These are phyloP conservation scores for Austroboletus festivus DNA, from an alignment of 768 basidiomycete genomes.

Conservation along the genomic window DNA sequence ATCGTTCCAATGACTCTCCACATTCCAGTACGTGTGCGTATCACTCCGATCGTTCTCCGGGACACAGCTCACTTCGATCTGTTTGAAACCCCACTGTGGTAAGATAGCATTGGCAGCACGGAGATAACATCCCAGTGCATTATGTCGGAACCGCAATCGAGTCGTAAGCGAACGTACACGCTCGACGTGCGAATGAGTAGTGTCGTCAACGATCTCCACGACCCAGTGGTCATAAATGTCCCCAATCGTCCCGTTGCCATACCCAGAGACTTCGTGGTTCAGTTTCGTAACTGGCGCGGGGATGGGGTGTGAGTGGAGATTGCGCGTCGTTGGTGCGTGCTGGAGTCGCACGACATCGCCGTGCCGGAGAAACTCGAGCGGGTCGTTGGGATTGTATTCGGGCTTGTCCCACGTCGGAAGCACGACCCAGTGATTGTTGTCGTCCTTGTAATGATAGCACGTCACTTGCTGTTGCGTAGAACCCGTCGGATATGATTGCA, in stretches of 20 bases:
- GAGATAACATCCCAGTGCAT: constrained; percentile 79
- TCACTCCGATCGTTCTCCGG: constrained; percentile 82
- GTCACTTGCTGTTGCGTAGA: constrained; percentile 95
- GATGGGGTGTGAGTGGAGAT: constrained; percentile 89
- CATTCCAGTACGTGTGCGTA: constrained; percentile 93
- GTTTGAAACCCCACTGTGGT: constrained; percentile 99
- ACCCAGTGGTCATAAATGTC: constrained; percentile 89
- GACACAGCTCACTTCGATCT: constrained; percentile 92
- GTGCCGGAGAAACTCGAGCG: constrained; percentile 67
- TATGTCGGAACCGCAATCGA: constrained; percentile 79
- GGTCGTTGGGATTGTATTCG: constrained; percentile 59
- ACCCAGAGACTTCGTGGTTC: constrained; percentile 89
- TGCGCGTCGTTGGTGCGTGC: constrained; percentile 81
- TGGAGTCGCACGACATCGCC: constrained; percentile 78
- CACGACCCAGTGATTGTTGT: constrained; percentile 90
- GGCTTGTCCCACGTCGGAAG: constrained; percentile 80
- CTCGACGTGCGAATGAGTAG: constrained; percentile 46
- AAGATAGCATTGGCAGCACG: constrained; percentile 83
- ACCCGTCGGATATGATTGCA: constrained; percentile 91
- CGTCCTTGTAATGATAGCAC: constrained; percentile 99
- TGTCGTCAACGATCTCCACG: constrained; percentile 92
- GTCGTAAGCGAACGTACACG: constrained; percentile 90
- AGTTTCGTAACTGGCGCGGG: constrained; percentile 86
- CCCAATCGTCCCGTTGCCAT: constrained; percentile 87
- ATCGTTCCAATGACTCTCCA: constrained; percentile 97